Conservation (phyloP, 2,329 filamentous ascomycete genomes). For the Epichloe hybrida region DNA sequence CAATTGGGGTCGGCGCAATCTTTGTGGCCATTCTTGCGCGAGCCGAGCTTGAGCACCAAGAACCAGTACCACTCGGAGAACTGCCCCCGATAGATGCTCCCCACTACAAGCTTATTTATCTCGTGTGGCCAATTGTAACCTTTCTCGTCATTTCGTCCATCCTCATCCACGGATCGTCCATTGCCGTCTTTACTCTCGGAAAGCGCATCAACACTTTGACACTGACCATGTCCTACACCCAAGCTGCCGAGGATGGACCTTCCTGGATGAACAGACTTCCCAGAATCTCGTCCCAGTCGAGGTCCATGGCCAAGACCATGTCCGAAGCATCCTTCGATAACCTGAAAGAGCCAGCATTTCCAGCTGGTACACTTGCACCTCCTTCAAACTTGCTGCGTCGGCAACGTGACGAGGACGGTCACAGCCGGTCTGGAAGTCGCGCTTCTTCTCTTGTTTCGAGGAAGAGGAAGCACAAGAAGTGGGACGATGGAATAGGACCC, state of each 20-base stretch:
- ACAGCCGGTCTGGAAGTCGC: conserved; percentile 39
- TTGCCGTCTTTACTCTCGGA: conserved; percentile 92
- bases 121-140: conserved; percentile 92
- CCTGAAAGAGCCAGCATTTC: conserved; percentile 43
- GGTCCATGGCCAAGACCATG: conserved; percentile 74
- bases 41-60: conserved; percentile 71
- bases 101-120: conserved; percentile 57
- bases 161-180: conserved; percentile 90
- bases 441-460: conserved; percentile 46
- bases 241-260: conserved; percentile 74
- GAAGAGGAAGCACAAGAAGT: conserved; percentile 51
- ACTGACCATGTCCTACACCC: conserved; percentile 91
- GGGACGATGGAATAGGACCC: conserved; percentile 58
- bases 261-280: conserved; percentile 93
- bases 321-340: conserved; percentile 64
- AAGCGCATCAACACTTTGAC: conserved; percentile 97
- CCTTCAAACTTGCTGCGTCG: conserved; percentile 69
- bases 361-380: conserved; percentile 59
- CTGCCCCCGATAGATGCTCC: conserved; percentile 41
- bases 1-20: conserved; percentile 92
- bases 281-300: conserved; percentile 49
- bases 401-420: conserved; percentile 61
- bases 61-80: conserved; percentile 57
- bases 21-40: conserved; percentile 88
- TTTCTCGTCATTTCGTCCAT: conserved; percentile 94